Evolutionary conservation across 73 alveolate genomes (phyloP), one percentile per base, ranked within the genome.

Genomic region (Uronychia setigera): DNA sequence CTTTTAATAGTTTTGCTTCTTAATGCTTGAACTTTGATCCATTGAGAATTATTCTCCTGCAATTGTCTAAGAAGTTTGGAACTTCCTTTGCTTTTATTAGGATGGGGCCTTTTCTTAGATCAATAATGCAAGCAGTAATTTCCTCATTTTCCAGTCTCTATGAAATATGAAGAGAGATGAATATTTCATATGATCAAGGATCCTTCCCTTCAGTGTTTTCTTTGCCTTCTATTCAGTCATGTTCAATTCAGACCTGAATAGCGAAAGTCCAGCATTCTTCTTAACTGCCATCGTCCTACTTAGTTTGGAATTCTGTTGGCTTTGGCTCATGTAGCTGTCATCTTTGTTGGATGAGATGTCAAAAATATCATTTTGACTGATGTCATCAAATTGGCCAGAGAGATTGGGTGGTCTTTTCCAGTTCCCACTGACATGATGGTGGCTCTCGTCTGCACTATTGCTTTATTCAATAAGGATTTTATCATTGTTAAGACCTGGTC

Each of bases 81-180:
- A n/a, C n/a, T n/a, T n/a, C n/a, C n/a, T 60, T 28, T 26, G 14
- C 29, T 60, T 28, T 30, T 26, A 1, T 28, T 60, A 1, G 79
- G 79, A 13, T 26, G 14, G 29, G 29, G 14, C 26, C 14, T 60
- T 30, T 60, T 19, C 79, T 19, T 19, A 26, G 14, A 26, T 30
- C 26, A 28, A 13, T 14, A 60, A 30, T 19, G 32, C 33, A 19
- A 60, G 5, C 32, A 19, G 26, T 9, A 19, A 13, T 28, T 60
- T 60, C 79, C 79, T 60, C 13, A 60, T 28, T 28, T 60, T 60
- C 33, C 33, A 60, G 14, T 60, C 33, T 28, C 79, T 19, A 30
- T 60, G 79, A 30, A 60, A 60, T 1, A 60, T 60, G 79, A 60
- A 60, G 13, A 60, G 79, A 30, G 79, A 60, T 5, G 79, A 60